Base-by-base conservation (phyloP, 2,329 filamentous ascomycete genomes). In the Pseudopyricularia javanii region DNA sequence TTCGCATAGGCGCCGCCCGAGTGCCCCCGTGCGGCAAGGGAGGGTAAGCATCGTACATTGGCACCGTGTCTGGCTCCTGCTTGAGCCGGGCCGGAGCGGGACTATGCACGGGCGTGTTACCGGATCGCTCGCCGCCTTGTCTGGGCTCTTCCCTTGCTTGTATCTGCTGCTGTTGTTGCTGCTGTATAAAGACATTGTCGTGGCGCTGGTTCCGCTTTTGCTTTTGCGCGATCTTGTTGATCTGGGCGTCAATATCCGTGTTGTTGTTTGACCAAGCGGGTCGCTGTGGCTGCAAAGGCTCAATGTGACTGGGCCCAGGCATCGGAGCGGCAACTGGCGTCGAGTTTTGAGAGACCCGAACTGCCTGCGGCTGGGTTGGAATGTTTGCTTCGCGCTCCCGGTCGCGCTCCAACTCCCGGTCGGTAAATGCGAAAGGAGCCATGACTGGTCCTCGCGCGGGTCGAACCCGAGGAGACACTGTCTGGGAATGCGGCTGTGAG, bases 1-100 rank as follows among this genome's bases (percentile, higher is more conserved):
- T 59, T 50, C 74, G 63, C 7, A 70, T 60, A 22, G 68, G 63
- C 4, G 68, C 64, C 17, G 64, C 66, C 26, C 72, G 70, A 40
- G 67, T 68, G 17, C 67, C 68, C 2, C 26, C 37, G n/a, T 34
- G 37, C 9, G 40, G 37, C 6, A 15, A 7, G 51, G 70, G 65
- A 17, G 65, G 62, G 53, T 70, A 76, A 0, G 67, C 64, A 37
- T 79, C 75, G 54, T 71, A 74, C 35, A 70, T 73, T 53, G 68
- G 68, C n/a, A 62, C 61, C 47, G 69, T 58, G 48, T 78, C 75
- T 3, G 70, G 70, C 57, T 79, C 76, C 56, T 77, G 74, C 61
- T 79, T 78, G 49, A 78, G 67, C 28, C 66, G 67, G 51, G 66
- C 50, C 24, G 24, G 55, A 9, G 60, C 62, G 30, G 57, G 57